Percentiles rank a stretch among this genome's conserved stretches.
phyloP scores from a whole-genome alignment of 495 filamentous ascomycete genomes.

The Penicillium nucicola region DNA sequence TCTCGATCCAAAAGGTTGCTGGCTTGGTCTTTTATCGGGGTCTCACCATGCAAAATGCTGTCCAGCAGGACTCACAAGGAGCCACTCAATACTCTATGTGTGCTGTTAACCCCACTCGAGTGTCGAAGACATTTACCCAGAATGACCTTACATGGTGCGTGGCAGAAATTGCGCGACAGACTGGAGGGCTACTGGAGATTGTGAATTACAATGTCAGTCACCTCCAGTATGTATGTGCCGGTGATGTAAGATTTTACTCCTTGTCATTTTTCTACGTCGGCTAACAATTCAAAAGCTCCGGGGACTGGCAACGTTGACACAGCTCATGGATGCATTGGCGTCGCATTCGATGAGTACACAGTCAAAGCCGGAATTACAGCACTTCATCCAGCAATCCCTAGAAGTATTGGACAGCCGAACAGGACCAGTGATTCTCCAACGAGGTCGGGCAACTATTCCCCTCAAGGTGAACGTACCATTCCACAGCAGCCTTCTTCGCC shows the following conservation, averaged over 20 bases:
- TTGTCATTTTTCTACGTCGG: background rate
- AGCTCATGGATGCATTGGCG: background rate
- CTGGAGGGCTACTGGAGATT: constrained; percentile 31
- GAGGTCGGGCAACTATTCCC: constrained; percentile 32
- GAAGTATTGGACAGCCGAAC: background rate
- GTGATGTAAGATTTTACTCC: constrained; percentile 19
- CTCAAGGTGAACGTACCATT: constrained; percentile 45
- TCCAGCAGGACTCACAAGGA: constrained; percentile 27
- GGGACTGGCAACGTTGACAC: background rate
- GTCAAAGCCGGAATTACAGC: background rate
- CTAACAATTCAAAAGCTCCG: background rate
- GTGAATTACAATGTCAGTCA: constrained; percentile 40
- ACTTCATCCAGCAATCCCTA: background rate
- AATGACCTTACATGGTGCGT: constrained; percentile 17
- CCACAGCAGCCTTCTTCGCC: constrained; percentile 32
- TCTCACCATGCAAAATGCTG: constrained; percentile 36
- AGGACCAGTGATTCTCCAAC: constrained; percentile 9
- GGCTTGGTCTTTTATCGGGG: constrained; percentile 42
- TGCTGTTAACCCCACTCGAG: constrained; percentile 37
- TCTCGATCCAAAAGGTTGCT: constrained; percentile 24
- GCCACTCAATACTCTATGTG: constrained; percentile 35
- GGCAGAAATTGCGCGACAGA: constrained; percentile 15
- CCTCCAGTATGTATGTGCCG: constrained; percentile 44
- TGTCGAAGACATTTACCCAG: constrained; percentile 26
- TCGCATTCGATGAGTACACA: background rate